Evolutionary conservation across 495 filamentous ascomycete genomes (phyloP).

Genomic region (Alectoria sarmentosa): DNA sequence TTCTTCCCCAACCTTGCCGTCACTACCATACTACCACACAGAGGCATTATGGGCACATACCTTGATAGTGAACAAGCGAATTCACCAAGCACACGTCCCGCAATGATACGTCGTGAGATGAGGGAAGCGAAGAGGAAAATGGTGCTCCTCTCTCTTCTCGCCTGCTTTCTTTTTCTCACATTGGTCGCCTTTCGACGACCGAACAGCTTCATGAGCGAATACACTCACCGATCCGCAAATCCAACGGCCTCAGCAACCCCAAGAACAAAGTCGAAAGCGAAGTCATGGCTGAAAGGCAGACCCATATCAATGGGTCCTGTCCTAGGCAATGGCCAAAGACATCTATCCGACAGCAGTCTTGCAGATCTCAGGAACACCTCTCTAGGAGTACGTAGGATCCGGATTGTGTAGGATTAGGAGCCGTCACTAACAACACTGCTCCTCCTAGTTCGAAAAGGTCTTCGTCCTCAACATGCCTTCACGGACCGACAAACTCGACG

Average conservation of each 20-base stretch:
- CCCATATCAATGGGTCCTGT: constrained; percentile 10
- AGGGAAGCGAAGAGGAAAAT: constrained; percentile 21
- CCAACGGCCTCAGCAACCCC: background rate
- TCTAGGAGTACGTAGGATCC: constrained; percentile 12
- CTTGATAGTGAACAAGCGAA: constrained; percentile 15
- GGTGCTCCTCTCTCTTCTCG: constrained; percentile 17
- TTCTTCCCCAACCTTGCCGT: background rate
- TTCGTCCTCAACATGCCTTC: constrained; percentile 54
- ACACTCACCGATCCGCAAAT: background rate
- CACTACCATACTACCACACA: background rate
- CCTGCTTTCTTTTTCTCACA: constrained; percentile 12
- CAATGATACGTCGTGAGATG: constrained; percentile 12
- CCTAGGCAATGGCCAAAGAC: constrained; percentile 12
- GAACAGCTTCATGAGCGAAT: constrained; percentile 14
- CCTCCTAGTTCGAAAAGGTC: constrained; percentile 49
- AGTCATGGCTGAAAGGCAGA: background rate
- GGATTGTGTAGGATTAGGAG: background rate
- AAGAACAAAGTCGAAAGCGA: background rate
- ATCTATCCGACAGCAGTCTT: constrained; percentile 16
- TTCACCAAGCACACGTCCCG: constrained; percentile 10
- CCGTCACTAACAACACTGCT: constrained; percentile 8
- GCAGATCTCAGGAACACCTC: constrained; percentile 17
- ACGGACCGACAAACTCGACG: constrained; percentile 58
- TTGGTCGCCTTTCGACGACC: constrained; percentile 20
- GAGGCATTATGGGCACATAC: constrained; percentile 15